Evolutionary conservation across 257 asterid genomes (phyloP).

Genomic region (Solanum acaule): DNA sequence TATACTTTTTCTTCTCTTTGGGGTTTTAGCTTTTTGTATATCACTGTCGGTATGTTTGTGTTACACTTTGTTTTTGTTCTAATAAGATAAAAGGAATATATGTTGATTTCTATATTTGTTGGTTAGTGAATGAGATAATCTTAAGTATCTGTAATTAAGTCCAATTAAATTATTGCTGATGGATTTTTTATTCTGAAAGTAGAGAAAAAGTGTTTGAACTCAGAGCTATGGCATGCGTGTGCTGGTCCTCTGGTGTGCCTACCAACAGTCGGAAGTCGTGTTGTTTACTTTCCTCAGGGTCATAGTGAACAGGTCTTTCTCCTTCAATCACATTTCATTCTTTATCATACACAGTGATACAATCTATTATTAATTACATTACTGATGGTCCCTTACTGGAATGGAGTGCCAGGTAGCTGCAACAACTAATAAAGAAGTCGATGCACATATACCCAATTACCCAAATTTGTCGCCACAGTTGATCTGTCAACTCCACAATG

Average conservation of each 20-base stretch:
- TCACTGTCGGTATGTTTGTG: background rate
- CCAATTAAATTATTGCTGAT: slow-evolving; percentile 19
- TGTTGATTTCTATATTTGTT: background rate
- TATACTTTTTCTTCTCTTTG: background rate
- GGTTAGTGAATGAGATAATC: background rate
- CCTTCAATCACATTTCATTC: background rate
- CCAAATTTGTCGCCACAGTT: slow-evolving; percentile 83
- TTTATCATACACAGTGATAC: background rate
- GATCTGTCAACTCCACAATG: slow-evolving; percentile 97
- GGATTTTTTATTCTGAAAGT: slow-evolving; percentile 35
- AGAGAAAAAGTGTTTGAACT: slow-evolving; percentile 89
- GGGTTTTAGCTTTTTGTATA: background rate
- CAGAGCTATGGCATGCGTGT: slow-evolving; percentile 99
- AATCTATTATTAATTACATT: background rate
- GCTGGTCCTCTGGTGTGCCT: slow-evolving; percentile 95
- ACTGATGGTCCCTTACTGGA: slow-evolving; percentile 6
- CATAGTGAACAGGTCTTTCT: slow-evolving; percentile 88
- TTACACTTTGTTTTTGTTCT: background rate
- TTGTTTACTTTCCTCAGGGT: slow-evolving; percentile 98
- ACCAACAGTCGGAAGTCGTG: slow-evolving; percentile 79
- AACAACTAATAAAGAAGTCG: slow-evolving; percentile 86
- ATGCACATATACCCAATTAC: slow-evolving; percentile 88
- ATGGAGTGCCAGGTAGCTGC: slow-evolving; percentile 66
- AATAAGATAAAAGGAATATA: background rate
- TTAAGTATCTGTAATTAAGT: background rate